These are phyloP conservation scores for Cylindrotheca fusiformis DNA, from an alignment of 108 stramenopile species.

Conservation along the genomic window DNA sequence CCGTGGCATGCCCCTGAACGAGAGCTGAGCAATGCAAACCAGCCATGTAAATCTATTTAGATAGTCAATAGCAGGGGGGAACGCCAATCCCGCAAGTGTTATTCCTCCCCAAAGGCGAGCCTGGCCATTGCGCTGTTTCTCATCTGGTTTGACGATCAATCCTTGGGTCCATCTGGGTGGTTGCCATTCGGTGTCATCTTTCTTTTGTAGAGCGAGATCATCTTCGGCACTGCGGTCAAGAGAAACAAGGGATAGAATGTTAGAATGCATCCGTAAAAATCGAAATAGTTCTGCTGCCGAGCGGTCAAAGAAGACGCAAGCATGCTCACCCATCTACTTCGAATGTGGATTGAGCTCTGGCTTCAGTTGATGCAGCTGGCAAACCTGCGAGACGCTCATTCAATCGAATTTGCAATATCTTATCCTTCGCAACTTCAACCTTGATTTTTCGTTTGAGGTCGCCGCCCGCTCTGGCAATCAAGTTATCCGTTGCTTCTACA, in stretches of 20 bases:
- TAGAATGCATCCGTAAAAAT: not conserved
- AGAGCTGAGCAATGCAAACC: constrained; percentile 73
- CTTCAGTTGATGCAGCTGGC: constrained; percentile 46
- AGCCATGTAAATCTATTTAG: constrained; percentile 71
- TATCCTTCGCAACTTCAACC: constrained; percentile 80
- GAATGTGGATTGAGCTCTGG: constrained; percentile 43
- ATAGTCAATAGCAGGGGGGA: constrained; percentile 61
- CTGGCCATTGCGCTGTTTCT: constrained; percentile 55
- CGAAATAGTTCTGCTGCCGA: too few relatives aligned
- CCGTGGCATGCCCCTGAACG: constrained; percentile 70
- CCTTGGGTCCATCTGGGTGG: constrained; percentile 53
- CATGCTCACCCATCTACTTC: constrained; percentile 50
- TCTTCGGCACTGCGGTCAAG: constrained; percentile 8
- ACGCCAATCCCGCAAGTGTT: constrained; percentile 54
- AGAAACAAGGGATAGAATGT: constrained; percentile 5
- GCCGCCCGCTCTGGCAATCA: constrained; percentile 47
- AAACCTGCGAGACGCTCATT: constrained; percentile 70
- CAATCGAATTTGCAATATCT: constrained; percentile 82
- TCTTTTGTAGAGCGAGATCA: constrained; percentile 1
- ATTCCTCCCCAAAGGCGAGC: constrained; percentile 58
- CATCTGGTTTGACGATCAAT: constrained; percentile 74
- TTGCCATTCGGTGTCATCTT: constrained; percentile 27
- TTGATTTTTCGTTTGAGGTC: constrained; percentile 74
- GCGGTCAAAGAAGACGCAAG: too few relatives aligned
- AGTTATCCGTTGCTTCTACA: constrained; percentile 52